Conservation (phyloP, 108 stramenopile species). For the Aureococcus anophagefferens region DNA sequence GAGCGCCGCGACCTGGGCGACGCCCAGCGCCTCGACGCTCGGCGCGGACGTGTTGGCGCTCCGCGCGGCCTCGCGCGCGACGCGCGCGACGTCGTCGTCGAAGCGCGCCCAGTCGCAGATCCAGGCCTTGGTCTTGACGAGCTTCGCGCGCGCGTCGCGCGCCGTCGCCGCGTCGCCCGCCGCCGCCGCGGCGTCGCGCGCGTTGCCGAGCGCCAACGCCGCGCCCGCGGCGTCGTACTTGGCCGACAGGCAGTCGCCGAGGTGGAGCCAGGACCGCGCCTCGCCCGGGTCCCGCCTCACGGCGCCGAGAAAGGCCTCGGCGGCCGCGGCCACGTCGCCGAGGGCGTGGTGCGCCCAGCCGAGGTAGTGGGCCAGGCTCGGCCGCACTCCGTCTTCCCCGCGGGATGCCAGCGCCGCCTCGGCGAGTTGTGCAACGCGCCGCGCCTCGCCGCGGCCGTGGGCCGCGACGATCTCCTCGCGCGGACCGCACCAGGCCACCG, state of each 20-base stretch:
- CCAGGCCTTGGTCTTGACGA: not conserved
- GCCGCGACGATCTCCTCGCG: too few species aligned
- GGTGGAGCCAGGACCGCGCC: not conserved
- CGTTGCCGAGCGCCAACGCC: not conserved
- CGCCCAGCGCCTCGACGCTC: not conserved
- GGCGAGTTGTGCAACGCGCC: too few species aligned
- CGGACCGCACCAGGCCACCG: too few species aligned
- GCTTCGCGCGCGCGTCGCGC: not conserved
- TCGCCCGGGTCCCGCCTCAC: not conserved
- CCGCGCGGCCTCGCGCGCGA: not conserved
- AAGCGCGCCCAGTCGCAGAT: not conserved
- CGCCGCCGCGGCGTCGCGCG: not conserved
- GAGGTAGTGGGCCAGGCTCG: not conserved
- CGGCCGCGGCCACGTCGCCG: not conserved
- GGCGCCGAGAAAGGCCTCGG: not conserved
- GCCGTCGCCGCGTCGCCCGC: not conserved
- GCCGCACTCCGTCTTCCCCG: not conserved
- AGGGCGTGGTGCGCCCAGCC: not conserved
- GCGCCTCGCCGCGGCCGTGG: too few species aligned
- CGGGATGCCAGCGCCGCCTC: too few species aligned
- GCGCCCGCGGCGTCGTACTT: not conserved
- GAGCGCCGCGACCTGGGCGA: not conserved
- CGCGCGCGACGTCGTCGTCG: not conserved
- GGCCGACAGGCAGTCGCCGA: not conserved
- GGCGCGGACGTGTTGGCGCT: too few species aligned